phyloP scores from a whole-genome alignment of 1,284 basidiomycete species.

The Cutaneotrichosporon cyanovorans region DNA sequence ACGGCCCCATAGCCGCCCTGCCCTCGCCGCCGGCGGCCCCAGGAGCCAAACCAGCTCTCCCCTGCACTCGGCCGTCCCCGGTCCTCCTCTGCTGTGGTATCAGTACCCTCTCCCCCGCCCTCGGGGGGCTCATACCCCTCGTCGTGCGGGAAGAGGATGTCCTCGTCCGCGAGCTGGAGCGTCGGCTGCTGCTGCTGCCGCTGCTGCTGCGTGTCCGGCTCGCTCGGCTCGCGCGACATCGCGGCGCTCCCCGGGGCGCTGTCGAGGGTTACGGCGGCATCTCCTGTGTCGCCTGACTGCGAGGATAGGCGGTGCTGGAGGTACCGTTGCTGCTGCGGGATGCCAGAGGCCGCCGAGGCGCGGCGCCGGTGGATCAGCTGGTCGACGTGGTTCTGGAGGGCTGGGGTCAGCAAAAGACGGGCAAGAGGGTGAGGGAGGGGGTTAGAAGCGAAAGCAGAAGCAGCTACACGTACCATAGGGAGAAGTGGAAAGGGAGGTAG shows the following conservation, averaged over 20 bases:
- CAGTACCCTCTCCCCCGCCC: no score
- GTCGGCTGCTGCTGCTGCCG: no score
- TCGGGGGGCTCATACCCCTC: not conserved
- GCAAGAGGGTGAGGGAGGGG: not conserved
- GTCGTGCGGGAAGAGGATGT: constrained; percentile 11
- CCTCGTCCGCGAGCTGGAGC: not conserved
- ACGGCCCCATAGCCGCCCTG: constrained; percentile 1
- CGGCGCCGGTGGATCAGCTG: constrained; percentile 37
- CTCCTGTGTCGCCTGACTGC: not conserved
- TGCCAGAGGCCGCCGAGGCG: not conserved
- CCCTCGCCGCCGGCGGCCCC: not conserved
- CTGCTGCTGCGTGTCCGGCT: no score
- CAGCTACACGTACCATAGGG: constrained; percentile 39
- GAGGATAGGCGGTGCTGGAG: not conserved
- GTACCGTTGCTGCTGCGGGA: no score
- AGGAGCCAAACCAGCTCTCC: no score
- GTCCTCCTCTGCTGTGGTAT: not conserved
- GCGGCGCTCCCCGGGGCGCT: no score
- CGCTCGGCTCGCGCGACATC: constrained; percentile 1
- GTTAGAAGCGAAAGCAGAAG: no score
- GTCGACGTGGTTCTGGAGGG: constrained; percentile 41
- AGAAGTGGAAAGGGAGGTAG: constrained; percentile 37
- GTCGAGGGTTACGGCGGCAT: not conserved
- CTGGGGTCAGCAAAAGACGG: constrained; percentile 18
- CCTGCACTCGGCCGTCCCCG: not conserved